These are phyloP conservation scores for Cornus florida DNA, from an alignment of 148 eudicot genomes.

Conservation along the genomic window DNA sequence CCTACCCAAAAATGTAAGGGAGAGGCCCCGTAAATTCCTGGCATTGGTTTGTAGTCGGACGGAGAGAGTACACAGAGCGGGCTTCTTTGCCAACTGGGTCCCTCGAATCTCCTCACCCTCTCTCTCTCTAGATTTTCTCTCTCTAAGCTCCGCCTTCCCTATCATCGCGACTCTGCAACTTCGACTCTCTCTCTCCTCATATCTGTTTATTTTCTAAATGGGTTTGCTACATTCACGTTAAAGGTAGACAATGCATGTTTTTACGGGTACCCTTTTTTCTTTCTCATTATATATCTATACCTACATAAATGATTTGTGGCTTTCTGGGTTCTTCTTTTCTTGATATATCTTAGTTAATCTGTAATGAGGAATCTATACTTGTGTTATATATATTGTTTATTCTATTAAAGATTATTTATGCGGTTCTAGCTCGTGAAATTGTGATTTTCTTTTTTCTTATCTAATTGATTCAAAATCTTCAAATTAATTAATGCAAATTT, in stretches of 20 bases:
- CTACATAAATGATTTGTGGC: background rate
- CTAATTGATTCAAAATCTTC: background rate
- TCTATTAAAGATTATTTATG: background rate
- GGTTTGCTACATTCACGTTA: background rate
- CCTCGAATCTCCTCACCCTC: background rate
- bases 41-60: constrained; percentile 12
- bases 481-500: background rate
- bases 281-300: background rate
- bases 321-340: background rate
- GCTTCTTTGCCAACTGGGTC: background rate
- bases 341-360: no score
- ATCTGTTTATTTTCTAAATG: background rate
- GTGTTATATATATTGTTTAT: background rate
- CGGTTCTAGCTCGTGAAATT: constrained; percentile 1
- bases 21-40: constrained; percentile 13
- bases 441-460: background rate
- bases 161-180: constrained; percentile 10
- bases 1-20: background rate
- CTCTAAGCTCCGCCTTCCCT: background rate
- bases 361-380: background rate
- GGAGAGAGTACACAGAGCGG: background rate
- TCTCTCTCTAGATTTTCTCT: background rate
- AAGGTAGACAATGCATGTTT: background rate
- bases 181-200: background rate
- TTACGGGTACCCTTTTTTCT: constrained; percentile 11